Base-by-base conservation (phyloP, 495 filamentous ascomycete genomes). In the Aspergillus ellipticus region DNA sequence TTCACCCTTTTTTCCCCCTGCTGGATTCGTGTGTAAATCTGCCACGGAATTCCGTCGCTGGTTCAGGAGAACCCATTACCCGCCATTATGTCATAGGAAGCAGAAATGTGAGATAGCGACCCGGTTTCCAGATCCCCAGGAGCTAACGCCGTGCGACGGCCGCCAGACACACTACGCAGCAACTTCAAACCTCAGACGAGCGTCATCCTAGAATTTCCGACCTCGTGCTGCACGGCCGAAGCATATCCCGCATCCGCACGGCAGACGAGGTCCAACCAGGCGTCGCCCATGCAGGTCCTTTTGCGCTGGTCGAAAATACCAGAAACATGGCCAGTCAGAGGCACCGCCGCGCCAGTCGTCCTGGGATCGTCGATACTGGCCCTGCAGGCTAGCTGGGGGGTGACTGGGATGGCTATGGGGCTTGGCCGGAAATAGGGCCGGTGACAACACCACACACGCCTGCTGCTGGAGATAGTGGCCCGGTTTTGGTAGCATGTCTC, bases 261-360 rank as follows among this genome's bases (percentile, higher is more conserved):
- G 35, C 26, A 50, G 54, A 53, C 53, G 39, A 42, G 37, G 31
- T 20, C 53, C 45, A 42, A 51, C 35, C 49, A 61, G 46, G 19
- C 31, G 28, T 39, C 16, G 58, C 52, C 22, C 33, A 37, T 19
- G 42, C 35, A 35, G 50, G 53, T 54, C 19, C 48, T 52, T n/a
- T 51, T 42, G 55, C 52, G 48, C 9, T 17, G n/a, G 39, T 47
- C 51, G 42, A 57, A 61, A 54, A 58, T 61, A 57, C 51, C 29
- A 57, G 55, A 61, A 61, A 61, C 59, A 57, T 51, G 53, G 52
- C 59, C 59, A 61, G 47, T 61, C 45, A 61, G 59, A 51, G 52
- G 21, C 47, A 47, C 15, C 16, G 46, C 15, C 45, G 55, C 33
- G 42, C 45, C 29, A 11, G 0, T 16, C 26, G 20, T 41, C 29